Base-by-base conservation (phyloP, 208 protist genomes). In the Trypanosoma cruzi region DNA sequence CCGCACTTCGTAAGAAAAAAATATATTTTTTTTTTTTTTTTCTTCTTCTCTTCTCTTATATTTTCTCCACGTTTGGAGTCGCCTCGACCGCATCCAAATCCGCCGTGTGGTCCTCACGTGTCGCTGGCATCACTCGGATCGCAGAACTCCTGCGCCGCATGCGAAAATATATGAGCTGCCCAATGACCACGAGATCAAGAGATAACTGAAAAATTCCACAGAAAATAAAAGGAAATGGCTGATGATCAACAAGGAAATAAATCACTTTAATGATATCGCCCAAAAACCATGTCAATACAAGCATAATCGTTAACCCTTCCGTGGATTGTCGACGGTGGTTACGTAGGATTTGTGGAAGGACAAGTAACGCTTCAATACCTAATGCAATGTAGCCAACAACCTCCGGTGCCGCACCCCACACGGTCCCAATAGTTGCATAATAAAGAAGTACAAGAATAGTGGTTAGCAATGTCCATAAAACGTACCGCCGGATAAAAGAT, bases 271-370 rank as follows among this genome's bases (percentile, higher is more conserved):
- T 66, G 8, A 82, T 54, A 50, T 96, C 90, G 0, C 90, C 90
- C 20, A 68, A 40, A 14, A 84, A 68, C 90, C 90, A 96, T 42
- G 81, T 84, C 31, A 91, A 32, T 31, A 94, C 74, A 28, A 96
- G 74, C 14, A 92, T 16, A 32, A 81, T 63, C 13, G 77, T 79
- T 7, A 96, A 71, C 3, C 90, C 90, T 36, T 86, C 62, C 2
- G 88, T 94, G 55, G 75, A 88, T 40, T 71, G 56, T 20, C 85
- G 75, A n/a, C 85, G 76, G 10, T 80, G 64, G 64, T 96, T 94
- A 16, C 71, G 79, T n/a, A 94, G 60, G 40, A 94, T 89, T 65
- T 96, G 90, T 32, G 90, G 90, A 11, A 90, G 2, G 34, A 92
- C 77, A 22, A 96, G 68, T 44, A 83, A 62, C 16, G 88, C 73